phyloP scores from a whole-genome alignment of 306 rosid species.

The Lathyrus tuberosus region DNA sequence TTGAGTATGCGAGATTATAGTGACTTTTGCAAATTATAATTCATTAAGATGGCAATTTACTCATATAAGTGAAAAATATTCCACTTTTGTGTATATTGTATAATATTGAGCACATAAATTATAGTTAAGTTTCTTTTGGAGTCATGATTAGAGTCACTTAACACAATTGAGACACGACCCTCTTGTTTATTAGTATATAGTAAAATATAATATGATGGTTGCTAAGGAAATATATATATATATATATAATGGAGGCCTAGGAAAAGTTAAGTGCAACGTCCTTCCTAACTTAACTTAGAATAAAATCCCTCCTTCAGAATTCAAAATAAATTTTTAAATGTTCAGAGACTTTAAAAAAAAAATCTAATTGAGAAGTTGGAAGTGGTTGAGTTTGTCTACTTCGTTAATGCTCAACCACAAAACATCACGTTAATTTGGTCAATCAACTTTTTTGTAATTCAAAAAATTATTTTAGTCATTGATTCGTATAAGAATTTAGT shows the following conservation, averaged over 20 bases:
- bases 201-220: background rate
- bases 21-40: no score
- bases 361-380: conserved; percentile 27
- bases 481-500: conserved; percentile 26
- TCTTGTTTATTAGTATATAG: conserved; percentile 27
- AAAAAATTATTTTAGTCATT: conserved; percentile 22
- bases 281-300: conserved; percentile 33
- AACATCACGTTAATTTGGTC: conserved; percentile 36
- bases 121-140: background rate
- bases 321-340: conserved; percentile 36
- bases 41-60: no score
- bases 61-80: no score
- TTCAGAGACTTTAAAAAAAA: conserved; percentile 27
- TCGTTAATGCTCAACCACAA: conserved; percentile 49
- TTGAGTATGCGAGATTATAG: no score
- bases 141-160: conserved; percentile 41
- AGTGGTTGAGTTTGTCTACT: conserved; percentile 48
- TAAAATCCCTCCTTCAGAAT: conserved; percentile 30
- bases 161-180: conserved; percentile 10
- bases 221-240: background rate
- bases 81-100: no score
- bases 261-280: conserved; percentile 25
- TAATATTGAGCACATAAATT: no score
- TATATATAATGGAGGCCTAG: background rate
- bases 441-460: conserved; percentile 37